Base-by-base conservation (phyloP, 176 grass and related monocot genomes). In the Coix lacrymajobi region DNA sequence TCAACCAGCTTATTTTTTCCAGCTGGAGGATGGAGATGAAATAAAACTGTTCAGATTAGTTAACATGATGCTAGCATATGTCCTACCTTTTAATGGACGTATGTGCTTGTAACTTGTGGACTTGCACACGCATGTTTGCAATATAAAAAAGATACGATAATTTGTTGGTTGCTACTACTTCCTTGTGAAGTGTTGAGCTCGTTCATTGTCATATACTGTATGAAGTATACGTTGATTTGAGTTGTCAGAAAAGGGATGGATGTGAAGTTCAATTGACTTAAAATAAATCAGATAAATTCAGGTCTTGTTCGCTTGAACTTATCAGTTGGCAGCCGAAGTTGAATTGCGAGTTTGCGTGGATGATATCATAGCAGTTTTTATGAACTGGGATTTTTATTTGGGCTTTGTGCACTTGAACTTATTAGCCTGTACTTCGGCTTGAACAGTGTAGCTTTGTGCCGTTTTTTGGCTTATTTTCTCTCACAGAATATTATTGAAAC, bases 71-170 rank as follows among this genome's bases (percentile, higher is more conserved):
- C 60, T 79, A 10, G 79, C 84, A 87, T 90, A 22, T 87, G 88
- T 87, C 88, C 84, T 62, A 67, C 74, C 75, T 90, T 90, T 90
- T 87, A 83, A 19, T 79, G 88, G 88, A 83, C 88, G 75, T 61
- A 15, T 79, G 62, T 90, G 88, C 79, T 83, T 87, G 79, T 89
- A 69, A 73, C 46, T 10, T 79, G 79, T 83, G 66, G 79, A 83
- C 79, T 60, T 90, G 84, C 87, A 76, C 41, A 63, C 66, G 70
- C 87, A 81, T 83, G 79, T 79, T 86, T 86, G 79, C 60, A 33
- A 79, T 79, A 83, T 79, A 36, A 41, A 64, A 64, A 51, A 86
- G 41, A 78, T 75, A 65, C 46, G 78, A 82, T 73, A 69, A 62
- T 87, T 76, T 82, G 71, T 75, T 87, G 85, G 51, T 87, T 83